phyloP scores from a whole-genome alignment of 257 asterid species.

The Craterostigma plantagineum region DNA sequence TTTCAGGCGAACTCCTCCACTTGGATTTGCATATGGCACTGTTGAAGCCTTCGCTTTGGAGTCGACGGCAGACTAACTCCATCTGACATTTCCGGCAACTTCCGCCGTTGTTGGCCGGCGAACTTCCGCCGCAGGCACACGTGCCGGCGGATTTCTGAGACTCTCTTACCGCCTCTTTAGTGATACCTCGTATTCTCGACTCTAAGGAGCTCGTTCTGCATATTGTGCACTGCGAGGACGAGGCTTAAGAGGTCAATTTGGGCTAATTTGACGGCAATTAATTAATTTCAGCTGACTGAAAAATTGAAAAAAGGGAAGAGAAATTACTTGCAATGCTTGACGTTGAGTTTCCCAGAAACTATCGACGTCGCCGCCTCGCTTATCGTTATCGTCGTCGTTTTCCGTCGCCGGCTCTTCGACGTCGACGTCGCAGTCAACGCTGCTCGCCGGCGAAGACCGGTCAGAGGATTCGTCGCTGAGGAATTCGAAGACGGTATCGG shows the following conservation, averaged over 20 bases:
- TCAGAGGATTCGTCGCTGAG: slow-evolving; percentile 39
- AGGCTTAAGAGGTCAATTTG: neutral
- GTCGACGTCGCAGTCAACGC: slow-evolving; percentile 18
- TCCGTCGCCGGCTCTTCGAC: too few species aligned
- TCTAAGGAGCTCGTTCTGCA: slow-evolving; percentile 64
- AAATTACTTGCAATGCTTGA: slow-evolving; percentile 47
- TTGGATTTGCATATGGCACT: slow-evolving; percentile 80
- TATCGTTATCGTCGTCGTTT: slow-evolving; percentile 10
- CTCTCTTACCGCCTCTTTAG: slow-evolving; percentile 45
- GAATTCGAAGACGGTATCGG: slow-evolving; percentile 63
- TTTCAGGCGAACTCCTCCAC: slow-evolving; percentile 57
- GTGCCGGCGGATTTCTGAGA: slow-evolving; percentile 12
- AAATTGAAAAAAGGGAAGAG: neutral
- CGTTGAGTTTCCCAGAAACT: slow-evolving; percentile 58
- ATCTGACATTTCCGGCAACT: slow-evolving; percentile 61
- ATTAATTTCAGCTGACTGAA: neutral
- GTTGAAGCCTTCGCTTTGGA: slow-evolving; percentile 44
- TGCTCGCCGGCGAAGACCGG: slow-evolving; percentile 23
- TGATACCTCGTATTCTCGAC: slow-evolving; percentile 34
- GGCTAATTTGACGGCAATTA: too few species aligned
- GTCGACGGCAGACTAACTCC: slow-evolving; percentile 50
- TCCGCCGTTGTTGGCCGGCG: slow-evolving; percentile 6
- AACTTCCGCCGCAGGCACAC: slow-evolving; percentile 52
- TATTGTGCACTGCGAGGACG: slow-evolving; percentile 28
- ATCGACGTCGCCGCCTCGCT: slow-evolving; percentile 10